Conservation (phyloP, 2,329 filamentous ascomycete species). For the Nigrospora oryzae region DNA sequence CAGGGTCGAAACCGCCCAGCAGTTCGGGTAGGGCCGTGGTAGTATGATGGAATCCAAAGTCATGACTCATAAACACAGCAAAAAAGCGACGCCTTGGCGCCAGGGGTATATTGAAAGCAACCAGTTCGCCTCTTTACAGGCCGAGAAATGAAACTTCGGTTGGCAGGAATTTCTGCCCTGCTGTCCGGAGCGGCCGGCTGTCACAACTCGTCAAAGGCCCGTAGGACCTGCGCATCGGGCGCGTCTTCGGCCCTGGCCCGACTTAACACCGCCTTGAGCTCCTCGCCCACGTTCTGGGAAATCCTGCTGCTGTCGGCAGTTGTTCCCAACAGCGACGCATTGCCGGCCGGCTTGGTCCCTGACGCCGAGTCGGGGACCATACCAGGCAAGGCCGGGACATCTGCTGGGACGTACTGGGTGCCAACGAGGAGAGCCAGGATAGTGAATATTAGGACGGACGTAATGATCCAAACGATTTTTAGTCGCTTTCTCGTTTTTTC, state of each 20-base stretch:
- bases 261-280: constrained; percentile 17
- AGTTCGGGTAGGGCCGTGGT: too few relatives aligned
- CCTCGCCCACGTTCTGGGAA: constrained; percentile 13
- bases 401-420: constrained; percentile 19
- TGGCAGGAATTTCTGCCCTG: too few relatives aligned
- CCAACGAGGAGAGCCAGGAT: constrained; percentile 34
- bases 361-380: constrained; percentile 6
- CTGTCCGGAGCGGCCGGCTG: too few relatives aligned
- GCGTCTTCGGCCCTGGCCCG: constrained; percentile 10
- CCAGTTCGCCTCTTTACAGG: too few relatives aligned
- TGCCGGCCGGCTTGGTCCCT: constrained; percentile 3
- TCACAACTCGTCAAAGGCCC: constrained; percentile 24
- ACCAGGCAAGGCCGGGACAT: background rate
- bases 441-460: constrained; percentile 37
- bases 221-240: constrained; percentile 16
- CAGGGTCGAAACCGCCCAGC: too few relatives aligned
- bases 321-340: constrained; percentile 4
- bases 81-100: too few relatives aligned
- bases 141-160: too few relatives aligned
- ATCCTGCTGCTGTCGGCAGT: constrained; percentile 11
- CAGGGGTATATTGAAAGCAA: too few relatives aligned
- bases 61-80: too few relatives aligned
- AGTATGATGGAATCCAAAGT: too few relatives aligned
- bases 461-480: constrained; percentile 54
- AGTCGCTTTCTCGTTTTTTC: constrained; percentile 57